Evolutionary conservation across 2,329 filamentous ascomycete species (phyloP).

Genomic region (Balansia obtecta): DNA sequence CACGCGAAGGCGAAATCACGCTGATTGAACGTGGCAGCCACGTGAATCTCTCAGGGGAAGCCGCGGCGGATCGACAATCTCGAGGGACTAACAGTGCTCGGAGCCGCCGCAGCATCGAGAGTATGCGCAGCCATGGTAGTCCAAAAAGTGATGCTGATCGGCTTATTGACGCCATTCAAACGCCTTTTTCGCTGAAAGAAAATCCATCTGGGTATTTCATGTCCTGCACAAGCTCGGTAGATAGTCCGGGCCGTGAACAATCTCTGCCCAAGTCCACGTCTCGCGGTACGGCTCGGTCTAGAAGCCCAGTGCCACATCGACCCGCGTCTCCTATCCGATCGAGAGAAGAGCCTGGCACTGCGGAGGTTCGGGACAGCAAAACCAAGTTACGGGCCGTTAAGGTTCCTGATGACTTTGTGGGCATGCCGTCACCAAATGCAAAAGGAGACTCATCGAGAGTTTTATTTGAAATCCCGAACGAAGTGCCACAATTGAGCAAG

Average conservation of each 20-base stretch:
- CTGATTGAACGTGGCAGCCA: slow-evolving; percentile 39
- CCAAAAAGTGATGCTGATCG: slow-evolving; percentile 53
- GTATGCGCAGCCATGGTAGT: slow-evolving; percentile 32
- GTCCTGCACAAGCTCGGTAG: slow-evolving; percentile 7
- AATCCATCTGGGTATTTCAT: slow-evolving; percentile 21
- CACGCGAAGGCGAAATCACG: slow-evolving; percentile 42
- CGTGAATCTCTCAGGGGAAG: slow-evolving; percentile 9
- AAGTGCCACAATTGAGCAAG: slow-evolving; percentile 4
- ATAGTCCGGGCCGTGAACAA: slow-evolving; percentile 6
- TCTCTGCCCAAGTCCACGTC: slow-evolving; percentile 4
- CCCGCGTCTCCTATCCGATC: not conserved
- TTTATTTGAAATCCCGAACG: slow-evolving; percentile 25
- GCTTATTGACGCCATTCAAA: slow-evolving; percentile 59
- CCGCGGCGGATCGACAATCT: slow-evolving; percentile 3
- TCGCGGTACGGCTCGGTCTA: slow-evolving; percentile 7
- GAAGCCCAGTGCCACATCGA: slow-evolving; percentile 7
- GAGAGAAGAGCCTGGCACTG: slow-evolving; percentile 20
- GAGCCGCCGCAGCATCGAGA: slow-evolving; percentile 24
- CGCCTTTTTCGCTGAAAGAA: slow-evolving; percentile 34
- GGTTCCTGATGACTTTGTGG: slow-evolving; percentile 33
- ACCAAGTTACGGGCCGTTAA: slow-evolving; percentile 35
- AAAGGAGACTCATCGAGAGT: slow-evolving; percentile 21
- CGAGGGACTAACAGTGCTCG: slow-evolving; percentile 10
- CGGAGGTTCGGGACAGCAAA: slow-evolving; percentile 30
- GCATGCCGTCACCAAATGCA: slow-evolving; percentile 20